phyloP scores from a whole-genome alignment of 2,329 filamentous ascomycete genomes.

The Ploettnerulaceae sp. region DNA sequence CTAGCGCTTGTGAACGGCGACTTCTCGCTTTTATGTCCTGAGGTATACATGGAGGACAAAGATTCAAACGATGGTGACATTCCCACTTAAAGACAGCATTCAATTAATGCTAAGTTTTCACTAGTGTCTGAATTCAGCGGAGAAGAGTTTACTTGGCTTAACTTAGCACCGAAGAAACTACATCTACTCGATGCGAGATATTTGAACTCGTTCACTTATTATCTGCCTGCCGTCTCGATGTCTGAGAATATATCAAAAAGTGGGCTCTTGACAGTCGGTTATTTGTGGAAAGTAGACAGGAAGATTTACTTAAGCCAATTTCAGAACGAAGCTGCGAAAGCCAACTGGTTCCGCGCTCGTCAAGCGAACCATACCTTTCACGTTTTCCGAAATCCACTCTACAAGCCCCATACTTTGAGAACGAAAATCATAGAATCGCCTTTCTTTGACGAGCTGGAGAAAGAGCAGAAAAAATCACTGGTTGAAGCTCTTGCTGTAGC shows the following conservation, averaged over 20 bases:
- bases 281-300: slow-evolving; percentile 5
- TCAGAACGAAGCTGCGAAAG: background rate
- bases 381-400: background rate
- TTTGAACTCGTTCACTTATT: background rate
- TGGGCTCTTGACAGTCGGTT: background rate
- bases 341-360: background rate
- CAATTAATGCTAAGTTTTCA: background rate
- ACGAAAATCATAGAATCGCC: background rate
- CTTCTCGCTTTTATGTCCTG: slow-evolving; percentile 2
- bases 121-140: background rate
- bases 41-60: background rate
- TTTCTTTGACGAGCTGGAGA: background rate
- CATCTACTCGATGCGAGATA: background rate
- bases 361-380: background rate
- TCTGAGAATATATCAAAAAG: background rate
- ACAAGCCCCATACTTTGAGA: background rate
- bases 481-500: too few relatives aligned
- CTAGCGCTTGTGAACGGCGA: slow-evolving; percentile 1
- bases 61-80: background rate
- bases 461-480: background rate
- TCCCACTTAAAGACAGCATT: background rate
- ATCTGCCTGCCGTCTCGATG: background rate
- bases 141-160: background rate
- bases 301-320: background rate
- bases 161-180: background rate